Evolutionary conservation across 768 basidiomycete species (phyloP), one percentile per base, ranked within the genome.

Genomic region (Kwoniella mangroviensis): DNA sequence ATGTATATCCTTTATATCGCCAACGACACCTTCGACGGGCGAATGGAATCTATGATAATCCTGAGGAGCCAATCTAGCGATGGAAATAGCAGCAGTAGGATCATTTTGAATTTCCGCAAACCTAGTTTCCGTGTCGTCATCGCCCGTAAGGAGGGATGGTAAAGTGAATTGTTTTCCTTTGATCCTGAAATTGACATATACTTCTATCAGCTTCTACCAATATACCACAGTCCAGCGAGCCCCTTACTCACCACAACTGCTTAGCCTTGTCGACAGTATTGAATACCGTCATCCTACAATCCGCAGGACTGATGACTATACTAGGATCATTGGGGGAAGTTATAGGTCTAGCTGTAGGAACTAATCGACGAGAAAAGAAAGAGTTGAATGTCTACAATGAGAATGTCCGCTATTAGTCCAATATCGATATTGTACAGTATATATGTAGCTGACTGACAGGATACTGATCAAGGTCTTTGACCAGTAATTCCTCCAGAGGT

Each of bases 31-130:
- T 63, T 89, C 89, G 28, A 90, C 84, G 15, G 90, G 90, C 42
- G 87, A 87, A 72, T 92, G 91, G 86, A 90, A 92, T 15, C 91
- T 88, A 78, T 93, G 92, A 75, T 92, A 92, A 78, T 93, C 92
- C 10, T 89, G 86, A 0, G 91, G 92, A 0, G 92, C 91, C 19
- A 93, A 87, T 62, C 92, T 86, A 82, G 91, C 90, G 67, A 90
- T 88, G 0, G 90, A 90, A 1, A 92, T 77, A 24, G 77, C 58
- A 7, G 83, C 81, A 6, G 70, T 59, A 0, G 43, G 17, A 43
- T 81, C 81, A 4, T 70, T 69, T 24, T 69, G 63, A 7, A 79
- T 69, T 2, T 86, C 84, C 28, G 83, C 70, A 0, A 87, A 85
- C 1, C 88, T 83, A 56, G 83, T 79, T 0, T 77, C 76, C 53